Evolutionary conservation across 805 yeast species (phyloP).

Genomic region (Wickerhamomyces bovis): DNA sequence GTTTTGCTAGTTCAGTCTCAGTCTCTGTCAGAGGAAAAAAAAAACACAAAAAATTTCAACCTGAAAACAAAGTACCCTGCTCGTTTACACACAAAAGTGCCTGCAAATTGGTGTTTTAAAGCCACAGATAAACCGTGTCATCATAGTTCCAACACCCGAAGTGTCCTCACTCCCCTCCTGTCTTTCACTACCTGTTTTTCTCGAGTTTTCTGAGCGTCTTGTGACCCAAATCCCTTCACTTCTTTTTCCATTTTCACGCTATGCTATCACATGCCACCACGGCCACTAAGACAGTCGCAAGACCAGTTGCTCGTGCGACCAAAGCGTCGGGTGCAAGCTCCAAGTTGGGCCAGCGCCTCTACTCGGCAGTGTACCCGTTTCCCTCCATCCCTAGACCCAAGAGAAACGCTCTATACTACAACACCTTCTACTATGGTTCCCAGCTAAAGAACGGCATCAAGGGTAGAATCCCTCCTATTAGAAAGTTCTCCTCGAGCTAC

Average conservation of each 20-base stretch:
- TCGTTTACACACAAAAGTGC: neutral
- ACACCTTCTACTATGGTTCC: constrained; percentile 32
- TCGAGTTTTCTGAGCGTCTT: neutral
- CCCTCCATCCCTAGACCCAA: constrained; percentile 55
- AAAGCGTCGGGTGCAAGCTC: constrained; percentile 1
- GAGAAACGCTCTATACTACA: constrained; percentile 45
- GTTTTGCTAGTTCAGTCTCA: neutral
- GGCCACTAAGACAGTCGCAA: constrained; percentile 6
- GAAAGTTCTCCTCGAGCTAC: constrained; percentile 18
- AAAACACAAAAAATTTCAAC: neutral
- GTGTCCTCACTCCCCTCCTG: neutral
- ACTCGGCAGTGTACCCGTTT: constrained; percentile 31
- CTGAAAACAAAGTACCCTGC: neutral
- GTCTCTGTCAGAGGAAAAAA: neutral
- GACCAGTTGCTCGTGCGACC: constrained; percentile 2
- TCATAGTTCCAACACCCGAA: neutral
- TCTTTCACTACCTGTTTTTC: neutral
- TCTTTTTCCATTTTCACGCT: neutral
- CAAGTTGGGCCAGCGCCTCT: constrained; percentile 13
- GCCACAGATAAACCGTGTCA: neutral
- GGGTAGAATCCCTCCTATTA: constrained; percentile 24
- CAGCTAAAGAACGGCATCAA: constrained; percentile 24
- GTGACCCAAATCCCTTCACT: constrained; percentile 1
- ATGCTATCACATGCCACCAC: constrained; percentile 19
- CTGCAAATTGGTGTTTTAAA: neutral